phyloP scores from a whole-genome alignment of 2,329 filamentous ascomycete species.

The Alternaria longipes region DNA sequence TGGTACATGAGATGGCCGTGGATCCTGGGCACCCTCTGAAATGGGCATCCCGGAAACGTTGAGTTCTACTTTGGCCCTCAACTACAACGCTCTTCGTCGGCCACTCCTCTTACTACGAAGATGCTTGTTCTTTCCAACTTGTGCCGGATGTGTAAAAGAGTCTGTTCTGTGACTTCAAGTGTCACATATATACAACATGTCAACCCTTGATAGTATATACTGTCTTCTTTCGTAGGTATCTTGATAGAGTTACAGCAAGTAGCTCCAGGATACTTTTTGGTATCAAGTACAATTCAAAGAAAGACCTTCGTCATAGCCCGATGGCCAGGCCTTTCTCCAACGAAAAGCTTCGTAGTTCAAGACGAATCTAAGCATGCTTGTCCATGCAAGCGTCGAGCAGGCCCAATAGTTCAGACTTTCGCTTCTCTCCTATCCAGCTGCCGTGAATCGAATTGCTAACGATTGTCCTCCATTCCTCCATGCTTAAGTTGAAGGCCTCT shows the following conservation, averaged over 20 bases:
- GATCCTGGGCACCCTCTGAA: background rate
- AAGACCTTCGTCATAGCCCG: background rate
- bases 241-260: background rate
- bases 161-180: background rate
- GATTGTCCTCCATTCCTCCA: slow-evolving; percentile 74
- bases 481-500: slow-evolving; percentile 70
- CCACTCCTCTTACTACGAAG: background rate
- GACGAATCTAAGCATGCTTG: slow-evolving; percentile 13
- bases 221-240: background rate
- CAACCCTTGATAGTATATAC: background rate
- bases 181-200: background rate
- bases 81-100: background rate
- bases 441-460: slow-evolving; percentile 69
- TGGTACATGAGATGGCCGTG: background rate
- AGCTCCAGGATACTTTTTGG: background rate
- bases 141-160: background rate
- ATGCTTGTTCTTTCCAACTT: background rate
- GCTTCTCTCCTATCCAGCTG: slow-evolving; percentile 72
- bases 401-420: slow-evolving; percentile 67
- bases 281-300: background rate
- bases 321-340: background rate
- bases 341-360: background rate
- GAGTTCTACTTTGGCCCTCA: background rate
- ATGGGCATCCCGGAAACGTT: background rate
- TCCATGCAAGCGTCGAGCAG: slow-evolving; percentile 27